Evolutionary conservation across 2,329 filamentous ascomycete species (phyloP), one percentile per base, ranked within the genome.

Genomic region (Sporothrix curviconia): DNA sequence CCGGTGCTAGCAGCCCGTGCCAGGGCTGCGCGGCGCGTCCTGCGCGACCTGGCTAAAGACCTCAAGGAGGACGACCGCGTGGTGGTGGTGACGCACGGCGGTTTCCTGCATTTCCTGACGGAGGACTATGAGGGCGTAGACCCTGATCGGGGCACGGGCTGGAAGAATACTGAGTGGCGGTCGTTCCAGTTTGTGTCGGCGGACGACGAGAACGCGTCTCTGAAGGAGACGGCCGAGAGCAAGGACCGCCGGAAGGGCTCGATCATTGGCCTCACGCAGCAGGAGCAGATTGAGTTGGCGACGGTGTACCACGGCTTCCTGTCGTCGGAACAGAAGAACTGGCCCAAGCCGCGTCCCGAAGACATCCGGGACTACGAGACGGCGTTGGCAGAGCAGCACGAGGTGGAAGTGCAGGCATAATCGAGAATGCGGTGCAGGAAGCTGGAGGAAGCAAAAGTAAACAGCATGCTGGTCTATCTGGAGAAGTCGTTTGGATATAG

Each of bases 141-240:
- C 65, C 65, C 75, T 4, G 12, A 7, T 8, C 39, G 37, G 32
- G 61, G 85, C 39, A 91, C 87, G 9, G 85, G 82, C 6, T 92
- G 88, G 89, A 67, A 70, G 8, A 92, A 92, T 69, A 85, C 85
- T 54, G 87, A 92, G 71, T 85, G 76, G 67, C 82, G 88, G 58
- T 83, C 83, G 5, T 91, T 85, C 69, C 73, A 76, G 49, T 90
- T 90, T 67, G 76, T 70, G 11, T 71, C 70, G 0, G 77, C 79
- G 54, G 67, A 72, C 17, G 79, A 85, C 57, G 68, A 71, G 2
- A 53, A 77, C 22, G 79, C 78, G 3, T 67, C 67, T 2, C 64
- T 83, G 9, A 65, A 67, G 47, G 81, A 83, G 69, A 80, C 77
- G 8, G 62, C 69, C 12, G 69, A 72, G 61, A 82, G 79, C 67